Evolutionary conservation across 495 filamentous ascomycete species (phyloP), one percentile per base, ranked within the genome.

Genomic region (Trypethelium eluteriae): DNA sequence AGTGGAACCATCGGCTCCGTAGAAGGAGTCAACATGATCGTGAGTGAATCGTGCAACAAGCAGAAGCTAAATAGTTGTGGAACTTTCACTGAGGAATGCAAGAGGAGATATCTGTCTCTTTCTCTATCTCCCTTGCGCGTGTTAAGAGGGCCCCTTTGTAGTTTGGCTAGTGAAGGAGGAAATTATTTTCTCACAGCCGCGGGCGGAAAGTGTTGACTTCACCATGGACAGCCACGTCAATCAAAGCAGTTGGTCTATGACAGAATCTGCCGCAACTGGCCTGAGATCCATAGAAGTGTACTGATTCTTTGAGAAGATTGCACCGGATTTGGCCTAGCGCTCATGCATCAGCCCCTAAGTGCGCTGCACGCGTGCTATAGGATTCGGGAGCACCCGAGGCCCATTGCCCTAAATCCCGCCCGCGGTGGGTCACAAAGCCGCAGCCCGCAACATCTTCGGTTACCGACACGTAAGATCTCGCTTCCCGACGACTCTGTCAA

Each of bases 41-140:
- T 53, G n/a, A 18, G 25, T 5, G 25, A 18, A 16, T 18, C 25
- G 49, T 5, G 49, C 14, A 53, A 14, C 5, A 53, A 18, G 16
- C 10, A 53, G 49, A 16, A 46, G 9, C 7, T 16, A 7, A 53
- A 53, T 2, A 16, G 2, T 18, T 53, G 16, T 53, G n/a, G 16
- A 53, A 12, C 10, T 53, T 18, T 53, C 49, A 53, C 49, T 53
- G 49, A 53, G 49, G 49, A 53, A 18, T 53, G 49, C 49, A 53
- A 53, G n/a, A 46, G 41, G 25, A 53, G 49, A 53, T 18, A 18
- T 18, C 49, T 53, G 25, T 18, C 5, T 12, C 49, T 18, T 18
- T 53, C n/a, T 18, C 49, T 53, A 5, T 5, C 5, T 18, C 7
- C 9, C 49, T 53, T 53, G 16, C 10, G 16, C 49, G 7, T 18